Conservation (phyloP, 208 protist genomes). For the Leptomonas seymouri region DNA sequence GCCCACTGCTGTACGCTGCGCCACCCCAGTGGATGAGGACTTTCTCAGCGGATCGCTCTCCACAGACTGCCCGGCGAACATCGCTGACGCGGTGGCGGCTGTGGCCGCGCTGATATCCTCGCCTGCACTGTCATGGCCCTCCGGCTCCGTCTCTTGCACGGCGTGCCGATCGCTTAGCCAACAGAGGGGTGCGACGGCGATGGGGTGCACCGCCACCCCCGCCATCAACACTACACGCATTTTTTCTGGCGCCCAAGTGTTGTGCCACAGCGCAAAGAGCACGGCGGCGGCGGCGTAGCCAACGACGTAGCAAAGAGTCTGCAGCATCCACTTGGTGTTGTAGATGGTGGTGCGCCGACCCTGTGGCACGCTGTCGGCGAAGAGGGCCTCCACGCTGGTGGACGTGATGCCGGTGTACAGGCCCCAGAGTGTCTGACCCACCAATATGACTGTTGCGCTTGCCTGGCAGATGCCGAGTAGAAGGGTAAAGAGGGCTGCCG, state of each 20-base stretch:
- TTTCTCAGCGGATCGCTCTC: too few species aligned
- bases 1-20: too few species aligned
- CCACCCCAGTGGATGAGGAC: too few species aligned
- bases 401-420: slow-evolving; percentile 43
- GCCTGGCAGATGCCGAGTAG: slow-evolving; percentile 9
- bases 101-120: neutral
- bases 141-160: neutral
- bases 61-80: neutral
- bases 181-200: slow-evolving; percentile 32
- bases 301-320: slow-evolving; percentile 58
- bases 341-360: slow-evolving; percentile 51
- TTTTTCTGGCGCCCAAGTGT: slow-evolving; percentile 38
- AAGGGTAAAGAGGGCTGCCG: slow-evolving; percentile 33
- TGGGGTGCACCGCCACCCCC: slow-evolving; percentile 27
- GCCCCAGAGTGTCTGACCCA: slow-evolving; percentile 49
- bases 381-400: slow-evolving; percentile 61
- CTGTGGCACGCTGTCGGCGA: slow-evolving; percentile 58
- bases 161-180: slow-evolving; percentile 29
- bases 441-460: slow-evolving; percentile 12
- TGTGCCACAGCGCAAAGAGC: slow-evolving; percentile 40
- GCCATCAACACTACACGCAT: slow-evolving; percentile 36
- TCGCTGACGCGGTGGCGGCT: neutral
- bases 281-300: slow-evolving; percentile 44
- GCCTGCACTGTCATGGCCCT: neutral
- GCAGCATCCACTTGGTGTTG: slow-evolving; percentile 75